Percentiles rank a stretch among this genome's conserved stretches.
Evolutionary conservation across 1,284 basidiomycete genomes (phyloP).

Genomic region (Tylopilus sp.): DNA sequence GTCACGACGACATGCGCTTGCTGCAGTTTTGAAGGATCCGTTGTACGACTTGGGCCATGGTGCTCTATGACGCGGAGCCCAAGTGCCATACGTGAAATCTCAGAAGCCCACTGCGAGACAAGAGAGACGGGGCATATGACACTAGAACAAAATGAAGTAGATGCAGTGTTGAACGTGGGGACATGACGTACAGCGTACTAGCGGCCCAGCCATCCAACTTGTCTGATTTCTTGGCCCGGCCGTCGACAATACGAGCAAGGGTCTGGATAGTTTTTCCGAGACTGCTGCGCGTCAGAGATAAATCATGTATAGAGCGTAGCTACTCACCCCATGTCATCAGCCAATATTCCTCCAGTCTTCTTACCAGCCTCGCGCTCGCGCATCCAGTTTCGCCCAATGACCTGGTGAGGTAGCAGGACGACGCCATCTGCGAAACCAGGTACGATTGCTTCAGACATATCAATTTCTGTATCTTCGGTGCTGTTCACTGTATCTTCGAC

Average conservation of each 20-base stretch:
- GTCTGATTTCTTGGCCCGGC: slow-evolving; percentile 63
- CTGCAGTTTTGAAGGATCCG: slow-evolving; percentile 56
- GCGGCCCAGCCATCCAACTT: slow-evolving; percentile 66
- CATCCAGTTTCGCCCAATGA: slow-evolving; percentile 87
- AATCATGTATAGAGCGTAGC: neutral
- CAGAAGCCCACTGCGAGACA: slow-evolving; percentile 87
- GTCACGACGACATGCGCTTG: slow-evolving; percentile 77
- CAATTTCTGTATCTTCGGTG: slow-evolving; percentile 50
- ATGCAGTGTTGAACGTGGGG: slow-evolving; percentile 1
- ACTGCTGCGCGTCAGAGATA: slow-evolving; percentile 35
- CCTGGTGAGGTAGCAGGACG: slow-evolving; percentile 79
- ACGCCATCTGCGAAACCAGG: slow-evolving; percentile 70
- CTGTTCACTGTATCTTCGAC: slow-evolving; percentile 44
- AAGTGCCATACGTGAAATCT: slow-evolving; percentile 75
- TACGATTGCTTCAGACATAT: slow-evolving; percentile 61
- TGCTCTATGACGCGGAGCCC: slow-evolving; percentile 72
- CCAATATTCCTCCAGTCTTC: slow-evolving; percentile 81
- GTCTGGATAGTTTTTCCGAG: slow-evolving; percentile 94
- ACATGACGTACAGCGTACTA: slow-evolving; percentile 58
- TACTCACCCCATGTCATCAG: slow-evolving; percentile 84
- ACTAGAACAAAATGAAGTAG: slow-evolving; percentile 39
- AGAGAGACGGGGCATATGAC: slow-evolving; percentile 82
- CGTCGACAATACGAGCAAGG: slow-evolving; percentile 76
- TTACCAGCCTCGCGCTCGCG: slow-evolving; percentile 74
- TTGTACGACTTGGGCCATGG: slow-evolving; percentile 71